Conservation (phyloP, 2,329 filamentous ascomycete species). For the Chrysosporium keratinophilum region DNA sequence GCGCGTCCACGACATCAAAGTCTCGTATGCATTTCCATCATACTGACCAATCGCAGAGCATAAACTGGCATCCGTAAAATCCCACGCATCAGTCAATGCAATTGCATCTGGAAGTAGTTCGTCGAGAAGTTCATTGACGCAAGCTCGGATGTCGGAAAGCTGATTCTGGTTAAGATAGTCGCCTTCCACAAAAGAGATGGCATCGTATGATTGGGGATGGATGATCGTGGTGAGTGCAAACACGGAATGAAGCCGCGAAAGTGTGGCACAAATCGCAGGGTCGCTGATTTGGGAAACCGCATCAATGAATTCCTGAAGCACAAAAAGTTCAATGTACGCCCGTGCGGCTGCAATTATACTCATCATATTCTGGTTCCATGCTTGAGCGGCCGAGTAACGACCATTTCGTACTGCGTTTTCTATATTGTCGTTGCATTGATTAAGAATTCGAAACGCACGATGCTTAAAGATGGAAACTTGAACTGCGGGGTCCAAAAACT, state of each 20-base stretch:
- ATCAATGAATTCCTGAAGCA: constrained; percentile 19
- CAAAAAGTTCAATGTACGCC: constrained; percentile 23
- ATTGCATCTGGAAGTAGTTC: constrained; percentile 20
- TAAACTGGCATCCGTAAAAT: constrained; percentile 20
- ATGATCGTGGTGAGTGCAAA: constrained; percentile 19
- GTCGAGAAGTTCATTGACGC: constrained; percentile 16
- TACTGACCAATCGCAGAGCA: constrained; percentile 17
- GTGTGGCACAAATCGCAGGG: constrained; percentile 10
- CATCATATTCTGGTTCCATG: constrained; percentile 25
- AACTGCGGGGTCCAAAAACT: constrained; percentile 18
- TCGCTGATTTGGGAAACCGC: constrained; percentile 8
- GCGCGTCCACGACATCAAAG: constrained; percentile 21
- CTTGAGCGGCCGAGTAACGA: constrained; percentile 14
- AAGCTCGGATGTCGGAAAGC: constrained; percentile 12
- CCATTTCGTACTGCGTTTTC: constrained; percentile 10
- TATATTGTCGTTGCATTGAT: constrained; percentile 8
- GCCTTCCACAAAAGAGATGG: constrained; percentile 22
- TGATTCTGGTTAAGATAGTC: constrained; percentile 19
- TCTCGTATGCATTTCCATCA: constrained; percentile 20
- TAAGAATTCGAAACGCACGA: constrained; percentile 18
- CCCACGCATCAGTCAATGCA: constrained; percentile 21
- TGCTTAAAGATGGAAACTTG: constrained; percentile 22
- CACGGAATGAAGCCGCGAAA: constrained; percentile 15
- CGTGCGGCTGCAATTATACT: constrained; percentile 20
- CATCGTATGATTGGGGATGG: constrained; percentile 21